Evolutionary conservation across 768 basidiomycete species (phyloP).

Genomic region (Hygrocybe coccinea): DNA sequence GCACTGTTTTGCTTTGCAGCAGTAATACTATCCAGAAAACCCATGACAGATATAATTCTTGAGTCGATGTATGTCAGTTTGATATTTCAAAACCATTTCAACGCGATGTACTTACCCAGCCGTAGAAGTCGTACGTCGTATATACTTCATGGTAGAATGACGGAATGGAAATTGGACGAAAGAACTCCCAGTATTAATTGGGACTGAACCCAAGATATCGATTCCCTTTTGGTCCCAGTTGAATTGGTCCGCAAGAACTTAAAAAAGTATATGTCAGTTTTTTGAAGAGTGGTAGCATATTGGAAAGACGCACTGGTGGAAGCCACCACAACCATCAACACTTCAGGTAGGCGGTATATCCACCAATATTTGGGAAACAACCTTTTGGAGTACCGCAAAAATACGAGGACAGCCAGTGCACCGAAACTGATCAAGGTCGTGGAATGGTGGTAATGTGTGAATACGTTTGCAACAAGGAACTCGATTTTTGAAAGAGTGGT

Average conservation of each 20-base stretch:
- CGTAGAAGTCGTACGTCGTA: conserved; percentile 78
- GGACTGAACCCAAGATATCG: conserved; percentile 76
- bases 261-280: neutral
- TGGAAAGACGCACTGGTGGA: conserved; percentile 61
- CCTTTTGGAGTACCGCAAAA: conserved; percentile 53
- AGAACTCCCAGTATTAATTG: conserved; percentile 51
- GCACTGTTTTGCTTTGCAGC: conserved; percentile 90
- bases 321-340: conserved; percentile 77
- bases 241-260: conserved; percentile 67
- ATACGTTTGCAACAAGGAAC: conserved; percentile 63
- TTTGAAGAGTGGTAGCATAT: neutral
- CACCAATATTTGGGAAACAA: conserved; percentile 57
- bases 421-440: conserved; percentile 75
- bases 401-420: conserved; percentile 61
- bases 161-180: conserved; percentile 75
- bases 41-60: conserved; percentile 75
- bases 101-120: conserved; percentile 51
- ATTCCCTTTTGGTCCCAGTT: conserved; percentile 77
- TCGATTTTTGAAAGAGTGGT: conserved; percentile 70
- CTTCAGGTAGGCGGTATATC: conserved; percentile 84
- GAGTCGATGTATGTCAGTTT: neutral
- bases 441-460: conserved; percentile 52
- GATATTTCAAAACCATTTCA: neutral
- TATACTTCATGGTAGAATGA: conserved; percentile 52
- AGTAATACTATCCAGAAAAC: conserved; percentile 92